Evolutionary conservation across 257 asterid genomes (phyloP).

Genomic region (Coffea eugenioides): DNA sequence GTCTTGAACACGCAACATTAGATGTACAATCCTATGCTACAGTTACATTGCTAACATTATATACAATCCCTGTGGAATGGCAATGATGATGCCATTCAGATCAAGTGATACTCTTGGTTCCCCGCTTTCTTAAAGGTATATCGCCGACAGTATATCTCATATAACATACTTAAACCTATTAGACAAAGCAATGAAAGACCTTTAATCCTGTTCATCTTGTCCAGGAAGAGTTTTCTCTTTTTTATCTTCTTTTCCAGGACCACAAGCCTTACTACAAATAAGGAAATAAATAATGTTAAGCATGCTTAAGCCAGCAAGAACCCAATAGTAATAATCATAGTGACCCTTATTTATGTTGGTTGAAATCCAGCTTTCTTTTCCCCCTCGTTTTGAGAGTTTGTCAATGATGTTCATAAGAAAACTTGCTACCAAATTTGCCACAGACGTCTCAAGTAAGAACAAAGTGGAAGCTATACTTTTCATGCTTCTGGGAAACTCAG

Average conservation of each 20-base stretch:
- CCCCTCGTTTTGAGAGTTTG: conserved; percentile 36
- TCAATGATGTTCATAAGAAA: conserved; percentile 42
- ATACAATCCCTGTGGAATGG: not conserved
- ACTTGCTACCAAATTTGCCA: conserved; percentile 56
- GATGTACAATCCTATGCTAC: not conserved
- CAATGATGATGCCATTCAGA: not conserved
- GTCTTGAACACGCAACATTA: not conserved
- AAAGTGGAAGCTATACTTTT: conserved; percentile 61
- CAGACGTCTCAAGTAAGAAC: conserved; percentile 32
- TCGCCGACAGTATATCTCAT: not conserved
- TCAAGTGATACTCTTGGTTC: not conserved
- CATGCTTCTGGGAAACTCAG: conserved; percentile 69
- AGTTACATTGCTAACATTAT: not conserved
- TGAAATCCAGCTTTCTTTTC: conserved; percentile 62
- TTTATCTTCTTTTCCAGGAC: conserved; percentile 37
- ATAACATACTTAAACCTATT: not conserved
- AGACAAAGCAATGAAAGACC: not conserved
- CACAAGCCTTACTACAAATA: conserved; percentile 49
- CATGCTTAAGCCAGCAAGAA: conserved; percentile 55
- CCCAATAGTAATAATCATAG: conserved; percentile 57
- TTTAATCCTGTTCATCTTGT: not conserved
- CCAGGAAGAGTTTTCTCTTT: not conserved
- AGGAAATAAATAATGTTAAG: conserved; percentile 51
- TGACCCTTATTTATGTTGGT: conserved; percentile 60
- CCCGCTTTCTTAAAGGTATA: not conserved